Base-by-base conservation (phyloP, 129 eudicot species). In the Flaveria ramosissima region DNA sequence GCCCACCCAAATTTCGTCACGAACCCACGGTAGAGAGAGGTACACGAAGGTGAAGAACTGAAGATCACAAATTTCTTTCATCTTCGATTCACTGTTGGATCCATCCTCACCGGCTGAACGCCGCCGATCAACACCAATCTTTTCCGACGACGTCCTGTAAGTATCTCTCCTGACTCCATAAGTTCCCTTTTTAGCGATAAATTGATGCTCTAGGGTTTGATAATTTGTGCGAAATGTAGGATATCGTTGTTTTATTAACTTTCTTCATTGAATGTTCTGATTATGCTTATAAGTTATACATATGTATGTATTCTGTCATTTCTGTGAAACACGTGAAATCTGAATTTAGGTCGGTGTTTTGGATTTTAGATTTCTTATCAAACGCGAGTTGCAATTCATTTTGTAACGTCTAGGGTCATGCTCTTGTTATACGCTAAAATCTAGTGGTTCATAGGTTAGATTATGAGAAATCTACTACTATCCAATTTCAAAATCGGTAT, bases 71-170 rank as follows among this genome's bases (percentile, higher is more conserved):
- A 78, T 52, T 70, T 70, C 56, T 45, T 47, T 52, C 30, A 47
- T 78, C 69, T 45, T 68, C 56, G 48, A 32, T 57, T 78, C 81
- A 24, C 53, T 14, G 24, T 68, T 77, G 70, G 70, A 77, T 69
- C 82, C 51, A 69, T 69, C 62, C 13, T 32, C 82, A 47, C 61
- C 70, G 73, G 52, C 82, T 30, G 15, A 69, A 56, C 70, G 76
- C 82, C 42, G 69, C 76, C 76, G 69, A 23, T 70, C 45, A 56
- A 59, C 70, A 70, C 82, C 76, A 57, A 43, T 57, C 20, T 78
- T 48, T 45, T 69, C 76, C 76, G 32, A 68, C 51, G 76, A 69
- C 70, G 11, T 69, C 19, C 82, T 70, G 82, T 78, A 69, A 78
- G 82, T 42, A 6, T 55, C 39, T 45, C 3, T 45, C 13, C 6